These are phyloP conservation scores for Pyrenochaeta sp. DNA, from an alignment of 2,329 filamentous ascomycete species.

Conservation along the genomic window DNA sequence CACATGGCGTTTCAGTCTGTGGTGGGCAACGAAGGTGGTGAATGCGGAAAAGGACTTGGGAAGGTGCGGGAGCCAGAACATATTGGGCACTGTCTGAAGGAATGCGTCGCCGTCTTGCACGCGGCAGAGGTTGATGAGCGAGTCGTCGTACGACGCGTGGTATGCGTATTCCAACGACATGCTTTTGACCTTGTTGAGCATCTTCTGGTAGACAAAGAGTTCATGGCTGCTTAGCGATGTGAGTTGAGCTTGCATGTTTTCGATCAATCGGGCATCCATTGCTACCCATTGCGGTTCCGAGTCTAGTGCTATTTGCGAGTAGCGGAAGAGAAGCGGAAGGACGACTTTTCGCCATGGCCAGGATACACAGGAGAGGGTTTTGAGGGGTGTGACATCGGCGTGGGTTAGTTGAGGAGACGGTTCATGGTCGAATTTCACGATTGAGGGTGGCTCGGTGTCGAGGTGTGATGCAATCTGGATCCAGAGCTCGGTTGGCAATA, in stretches of 20 bases:
- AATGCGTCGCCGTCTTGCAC: slow-evolving; percentile 41
- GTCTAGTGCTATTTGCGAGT: slow-evolving; percentile 35
- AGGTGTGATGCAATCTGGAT: slow-evolving; percentile 44
- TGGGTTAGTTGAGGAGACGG: slow-evolving; percentile 35
- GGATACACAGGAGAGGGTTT: slow-evolving; percentile 42
- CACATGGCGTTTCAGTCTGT: slow-evolving; percentile 48
- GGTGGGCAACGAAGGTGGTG: slow-evolving; percentile 21
- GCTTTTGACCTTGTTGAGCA: slow-evolving; percentile 44
- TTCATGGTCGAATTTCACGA: slow-evolving; percentile 41
- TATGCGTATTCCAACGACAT: slow-evolving; percentile 37
- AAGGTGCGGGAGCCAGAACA: slow-evolving; percentile 44
- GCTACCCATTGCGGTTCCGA: slow-evolving; percentile 42
- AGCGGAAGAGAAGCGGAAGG: slow-evolving; percentile 42
- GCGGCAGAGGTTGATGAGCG: slow-evolving; percentile 42
- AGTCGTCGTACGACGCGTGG: slow-evolving; percentile 38
- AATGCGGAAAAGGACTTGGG: slow-evolving; percentile 30
- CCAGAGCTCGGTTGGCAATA: slow-evolving; percentile 46
- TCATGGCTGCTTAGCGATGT: slow-evolving; percentile 42
- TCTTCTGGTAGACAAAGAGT: slow-evolving; percentile 39
- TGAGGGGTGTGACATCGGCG: slow-evolving; percentile 32
- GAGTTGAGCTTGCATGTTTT: slow-evolving; percentile 42
- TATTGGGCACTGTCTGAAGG: slow-evolving; percentile 29
- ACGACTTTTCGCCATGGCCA: slow-evolving; percentile 42
- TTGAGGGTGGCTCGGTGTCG: slow-evolving; percentile 39
- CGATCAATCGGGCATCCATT: slow-evolving; percentile 41